A percentile compares a stretch with the other conserved stretches of the same genome.
These are phyloP conservation scores for Craspedostauros australis DNA, from an alignment of 108 stramenopile genomes.

Conservation along the genomic window DNA sequence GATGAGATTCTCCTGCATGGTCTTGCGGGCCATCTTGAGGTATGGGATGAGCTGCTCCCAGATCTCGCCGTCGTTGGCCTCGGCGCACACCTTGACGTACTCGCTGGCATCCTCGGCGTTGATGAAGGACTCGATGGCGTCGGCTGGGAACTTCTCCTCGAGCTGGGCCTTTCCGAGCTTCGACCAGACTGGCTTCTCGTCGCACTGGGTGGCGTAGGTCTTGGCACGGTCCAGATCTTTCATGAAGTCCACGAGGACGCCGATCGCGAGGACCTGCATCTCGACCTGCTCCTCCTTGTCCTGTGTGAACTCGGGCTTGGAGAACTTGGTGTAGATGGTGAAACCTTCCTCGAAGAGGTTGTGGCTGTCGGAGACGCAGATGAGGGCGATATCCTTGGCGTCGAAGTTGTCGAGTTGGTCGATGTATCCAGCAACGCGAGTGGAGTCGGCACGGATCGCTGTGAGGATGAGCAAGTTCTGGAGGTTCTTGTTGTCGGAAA, in stretches of 20 bases:
- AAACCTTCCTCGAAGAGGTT: slow-evolving; percentile 99
- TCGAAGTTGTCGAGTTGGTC: slow-evolving; percentile 99
- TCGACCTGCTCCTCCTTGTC: slow-evolving; percentile 92
- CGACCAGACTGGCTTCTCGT: slow-evolving; percentile 97
- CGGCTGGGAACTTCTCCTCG: slow-evolving; percentile 91
- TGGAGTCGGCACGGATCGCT: slow-evolving; percentile 94
- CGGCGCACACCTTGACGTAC: slow-evolving; percentile 92
- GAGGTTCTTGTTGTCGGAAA: slow-evolving; percentile 98
- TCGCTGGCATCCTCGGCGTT: slow-evolving; percentile 95
- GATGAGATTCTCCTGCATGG: slow-evolving; percentile 94
- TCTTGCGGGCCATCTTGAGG: slow-evolving; percentile 98
- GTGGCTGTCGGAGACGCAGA: slow-evolving; percentile 97
- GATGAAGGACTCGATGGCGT: slow-evolving; percentile 97
- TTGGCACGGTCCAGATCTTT: slow-evolving; percentile 97
- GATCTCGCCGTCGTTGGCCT: slow-evolving; percentile 90
- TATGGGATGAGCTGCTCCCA: slow-evolving; percentile 94
- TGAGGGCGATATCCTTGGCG: slow-evolving; percentile 98
- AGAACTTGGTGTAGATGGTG: slow-evolving; percentile 97
- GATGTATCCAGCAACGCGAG: slow-evolving; percentile 97
- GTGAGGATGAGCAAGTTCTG: slow-evolving; percentile 99
- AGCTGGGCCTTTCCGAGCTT: slow-evolving; percentile 98
- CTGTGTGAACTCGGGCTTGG: slow-evolving; percentile 82
- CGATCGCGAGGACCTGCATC: slow-evolving; percentile 94
- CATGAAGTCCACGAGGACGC: slow-evolving; percentile 96
- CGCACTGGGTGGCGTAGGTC: slow-evolving; percentile 94